Base-by-base conservation (phyloP, 768 basidiomycete species). In the Tremella yokohamensis region DNA sequence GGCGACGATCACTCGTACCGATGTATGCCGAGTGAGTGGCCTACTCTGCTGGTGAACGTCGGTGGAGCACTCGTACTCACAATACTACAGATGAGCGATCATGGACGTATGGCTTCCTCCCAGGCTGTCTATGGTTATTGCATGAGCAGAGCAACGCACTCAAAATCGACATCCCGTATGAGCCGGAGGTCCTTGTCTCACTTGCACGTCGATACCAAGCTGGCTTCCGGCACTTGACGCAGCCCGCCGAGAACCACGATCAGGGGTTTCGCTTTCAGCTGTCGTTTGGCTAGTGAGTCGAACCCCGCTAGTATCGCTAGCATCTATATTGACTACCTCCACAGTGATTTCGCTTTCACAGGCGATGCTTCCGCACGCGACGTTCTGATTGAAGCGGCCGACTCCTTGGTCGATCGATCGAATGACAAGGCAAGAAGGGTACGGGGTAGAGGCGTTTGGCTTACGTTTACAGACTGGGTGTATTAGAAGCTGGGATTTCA, bases 71-170 rank as follows among this genome's bases (percentile, higher is more conserved):
- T n/a, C n/a, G n/a, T n/a, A n/a, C n/a, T n/a, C n/a, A n/a, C n/a
- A n/a, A n/a, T n/a, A 45, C 8, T 1, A 3, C 52, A 72, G 70
- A 64, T 51, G 58, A 40, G 8, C 63, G 58, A 40, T 55, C 61
- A 1, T 69, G 66, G 68, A 72, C 70, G 8, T 58, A 68, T 24
- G 70, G 70, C 3, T 70, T 69, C 64, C 70, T 69, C 47, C 68
- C 68, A 13, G 70, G 68, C 15, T 49, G 62, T 15, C 54, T 72
- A 13, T 72, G 70, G 70, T 55, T 68, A 0, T 62, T 72, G 8
- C 66, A 60, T 26, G 70, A 72, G 49, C 68, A 68, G 19, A n/a
- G 34, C 29, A 34, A 4, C 29, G 29, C 70, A 1, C 49, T 59
- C 16, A 65, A 62, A 12, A 34, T 42, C 7, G 53, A 53, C 18